Percentiles rank a stretch among this genome's conserved stretches.
These are phyloP conservation scores for Gossypium arboreum DNA, from an alignment of 345 rosid species.

Conservation along the genomic window DNA sequence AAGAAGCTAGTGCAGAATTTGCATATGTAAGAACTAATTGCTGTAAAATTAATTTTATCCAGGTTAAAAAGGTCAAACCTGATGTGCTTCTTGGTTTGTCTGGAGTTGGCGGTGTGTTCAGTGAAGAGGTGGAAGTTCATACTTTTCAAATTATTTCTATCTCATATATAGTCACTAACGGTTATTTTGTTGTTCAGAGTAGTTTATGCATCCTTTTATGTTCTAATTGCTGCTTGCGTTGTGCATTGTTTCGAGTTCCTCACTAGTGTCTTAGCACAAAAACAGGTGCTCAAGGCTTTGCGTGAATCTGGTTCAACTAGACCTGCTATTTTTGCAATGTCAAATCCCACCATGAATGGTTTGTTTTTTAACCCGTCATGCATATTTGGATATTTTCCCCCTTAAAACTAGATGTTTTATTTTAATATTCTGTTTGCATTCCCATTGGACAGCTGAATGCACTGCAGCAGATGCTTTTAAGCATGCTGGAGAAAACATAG, in stretches of 20 bases:
- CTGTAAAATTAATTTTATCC: conserved; percentile 27
- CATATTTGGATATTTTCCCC: conserved; percentile 10
- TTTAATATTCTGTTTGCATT: conserved; percentile 18
- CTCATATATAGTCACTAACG: not conserved
- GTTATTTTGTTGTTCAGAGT: not conserved
- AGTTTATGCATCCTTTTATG: not conserved
- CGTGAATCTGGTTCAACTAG: conserved; percentile 71
- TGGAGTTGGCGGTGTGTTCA: conserved; percentile 95
- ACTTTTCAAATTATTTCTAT: not conserved
- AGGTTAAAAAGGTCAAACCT: conserved; percentile 86
- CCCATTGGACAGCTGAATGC: conserved; percentile 75
- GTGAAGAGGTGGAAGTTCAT: conserved; percentile 54
- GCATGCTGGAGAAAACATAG: conserved; percentile 86
- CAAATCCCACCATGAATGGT: conserved; percentile 97
- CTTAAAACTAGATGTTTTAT: conserved; percentile 9
- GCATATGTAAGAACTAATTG: conserved; percentile 11
- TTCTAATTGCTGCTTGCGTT: conserved; percentile 1
- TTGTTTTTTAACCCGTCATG: conserved; percentile 22
- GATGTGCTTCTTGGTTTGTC: conserved; percentile 97
- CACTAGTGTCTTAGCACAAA: conserved; percentile 19
- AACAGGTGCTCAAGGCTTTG: conserved; percentile 92
- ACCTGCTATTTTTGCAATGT: conserved; percentile 98
- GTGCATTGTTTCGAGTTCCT: conserved; percentile 3
- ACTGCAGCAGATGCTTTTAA: conserved; percentile 93
- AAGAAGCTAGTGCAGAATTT: not conserved